These are phyloP conservation scores for Thalassiosira livingstoniorum DNA, from an alignment of 352 stramenopile genomes.

Conservation along the genomic window DNA sequence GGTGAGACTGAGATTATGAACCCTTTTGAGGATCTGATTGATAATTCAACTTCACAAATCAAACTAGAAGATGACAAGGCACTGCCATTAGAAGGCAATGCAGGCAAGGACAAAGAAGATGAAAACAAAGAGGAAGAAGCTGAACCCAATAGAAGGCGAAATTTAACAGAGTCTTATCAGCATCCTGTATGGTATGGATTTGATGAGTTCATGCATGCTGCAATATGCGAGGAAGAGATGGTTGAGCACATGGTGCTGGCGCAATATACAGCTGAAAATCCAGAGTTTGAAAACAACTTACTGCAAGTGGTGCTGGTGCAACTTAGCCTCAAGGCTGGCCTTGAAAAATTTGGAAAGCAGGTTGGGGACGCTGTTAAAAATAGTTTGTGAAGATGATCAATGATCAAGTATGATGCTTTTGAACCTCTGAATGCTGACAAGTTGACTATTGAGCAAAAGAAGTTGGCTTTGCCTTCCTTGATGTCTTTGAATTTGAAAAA, in stretches of 20 bases:
- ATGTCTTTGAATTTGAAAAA: constrained; percentile 11
- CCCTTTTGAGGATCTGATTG: neutral
- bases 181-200: no score
- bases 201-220: no score
- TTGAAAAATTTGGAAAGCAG: neutral
- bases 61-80: neutral
- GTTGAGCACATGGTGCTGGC: no score
- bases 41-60: no score
- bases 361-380: neutral
- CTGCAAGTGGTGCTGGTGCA: neutral
- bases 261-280: no score
- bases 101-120: no score
- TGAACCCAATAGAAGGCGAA: no score
- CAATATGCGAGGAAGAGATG: no score
- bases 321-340: neutral
- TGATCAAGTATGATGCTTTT: neutral
- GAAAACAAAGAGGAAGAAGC: no score
- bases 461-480: neutral
- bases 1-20: neutral
- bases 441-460: neutral
- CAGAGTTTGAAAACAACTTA: neutral
- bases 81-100: no score
- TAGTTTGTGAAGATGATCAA: neutral
- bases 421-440: neutral
- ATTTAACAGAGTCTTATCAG: no score